A percentile compares a stretch with the other conserved stretches of the same genome.
These are phyloP conservation scores for Penicillium riverlandense DNA, from an alignment of 495 filamentous ascomycete species.

Conservation along the genomic window DNA sequence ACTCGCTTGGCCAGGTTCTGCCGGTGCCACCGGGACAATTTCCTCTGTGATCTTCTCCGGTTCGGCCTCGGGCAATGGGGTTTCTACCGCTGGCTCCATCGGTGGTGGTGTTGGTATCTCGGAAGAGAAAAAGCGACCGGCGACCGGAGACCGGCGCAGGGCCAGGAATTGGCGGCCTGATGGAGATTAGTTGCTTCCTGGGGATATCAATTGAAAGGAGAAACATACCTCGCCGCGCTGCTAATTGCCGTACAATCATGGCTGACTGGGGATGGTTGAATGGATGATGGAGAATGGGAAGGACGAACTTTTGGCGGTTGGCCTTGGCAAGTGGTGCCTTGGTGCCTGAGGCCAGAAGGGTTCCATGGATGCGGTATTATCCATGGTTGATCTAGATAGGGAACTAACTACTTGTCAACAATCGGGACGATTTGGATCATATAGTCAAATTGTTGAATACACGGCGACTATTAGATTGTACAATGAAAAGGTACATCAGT, in stretches of 20 bases:
- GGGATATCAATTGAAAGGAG: background rate
- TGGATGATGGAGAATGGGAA: slow-evolving; percentile 12
- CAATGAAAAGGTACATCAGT: too few species aligned
- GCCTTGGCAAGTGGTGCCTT: slow-evolving; percentile 19
- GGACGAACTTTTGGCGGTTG: slow-evolving; percentile 36
- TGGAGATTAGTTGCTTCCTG: slow-evolving; percentile 2
- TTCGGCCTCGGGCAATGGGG: slow-evolving; percentile 10
- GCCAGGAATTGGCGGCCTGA: slow-evolving; percentile 39
- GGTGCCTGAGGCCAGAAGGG: slow-evolving; percentile 1
- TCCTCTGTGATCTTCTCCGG: slow-evolving; percentile 1
- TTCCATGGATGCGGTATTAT: slow-evolving; percentile 19
- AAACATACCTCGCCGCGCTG: slow-evolving; percentile 38
- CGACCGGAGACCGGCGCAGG: slow-evolving; percentile 28
- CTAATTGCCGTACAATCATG: slow-evolving; percentile 40
- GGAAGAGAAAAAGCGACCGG: slow-evolving; percentile 31
- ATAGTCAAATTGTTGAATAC: too few species aligned
- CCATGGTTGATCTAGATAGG: slow-evolving; percentile 9
- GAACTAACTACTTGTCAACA: background rate
- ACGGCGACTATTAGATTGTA: too few species aligned
- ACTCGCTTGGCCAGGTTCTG: background rate
- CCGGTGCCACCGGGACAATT: background rate
- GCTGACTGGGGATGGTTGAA: slow-evolving; percentile 6
- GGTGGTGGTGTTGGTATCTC: slow-evolving; percentile 13
- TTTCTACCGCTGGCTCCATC: background rate
- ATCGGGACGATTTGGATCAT: too few species aligned